phyloP scores from a whole-genome alignment of 495 filamentous ascomycete species.

The Xylaria nigripes region DNA sequence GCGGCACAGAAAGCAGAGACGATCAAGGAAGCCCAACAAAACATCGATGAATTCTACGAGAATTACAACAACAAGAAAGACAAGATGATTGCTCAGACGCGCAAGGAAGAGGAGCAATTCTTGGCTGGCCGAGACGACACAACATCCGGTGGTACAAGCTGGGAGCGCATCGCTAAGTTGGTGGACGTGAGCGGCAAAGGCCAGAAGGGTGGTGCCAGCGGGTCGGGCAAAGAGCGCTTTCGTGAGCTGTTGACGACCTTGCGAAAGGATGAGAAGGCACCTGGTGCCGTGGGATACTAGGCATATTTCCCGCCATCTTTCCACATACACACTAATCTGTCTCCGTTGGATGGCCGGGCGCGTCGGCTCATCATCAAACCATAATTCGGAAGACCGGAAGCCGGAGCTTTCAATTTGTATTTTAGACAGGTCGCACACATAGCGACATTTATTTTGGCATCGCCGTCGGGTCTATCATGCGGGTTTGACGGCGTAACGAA shows the following conservation, averaged over 20 bases:
- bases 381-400: not conserved
- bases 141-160: constrained; percentile 86
- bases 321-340: not conserved
- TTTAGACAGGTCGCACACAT: constrained; percentile 5
- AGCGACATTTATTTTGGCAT: not conserved
- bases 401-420: constrained; percentile 2
- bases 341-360: not conserved
- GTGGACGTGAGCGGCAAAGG: constrained; percentile 96
- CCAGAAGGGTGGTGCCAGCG: constrained; percentile 68
- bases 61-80: constrained; percentile 98
- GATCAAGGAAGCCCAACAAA: constrained; percentile 71
- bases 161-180: constrained; percentile 95
- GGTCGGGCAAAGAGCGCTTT: constrained; percentile 90
- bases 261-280: constrained; percentile 89
- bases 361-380: not conserved
- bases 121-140: constrained; percentile 82
- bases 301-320: not conserved
- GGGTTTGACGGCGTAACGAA: constrained; percentile 6
- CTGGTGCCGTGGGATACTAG: constrained; percentile 64
- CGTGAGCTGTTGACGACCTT: constrained; percentile 82
- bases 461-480: not conserved
- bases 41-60: constrained; percentile 98
- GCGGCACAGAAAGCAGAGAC: constrained; percentile 71
- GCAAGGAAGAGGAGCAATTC: constrained; percentile 91
- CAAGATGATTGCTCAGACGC: constrained; percentile 75